phyloP scores from a whole-genome alignment of 2,329 filamentous ascomycete species.

The Colletotrichum eremochloae region DNA sequence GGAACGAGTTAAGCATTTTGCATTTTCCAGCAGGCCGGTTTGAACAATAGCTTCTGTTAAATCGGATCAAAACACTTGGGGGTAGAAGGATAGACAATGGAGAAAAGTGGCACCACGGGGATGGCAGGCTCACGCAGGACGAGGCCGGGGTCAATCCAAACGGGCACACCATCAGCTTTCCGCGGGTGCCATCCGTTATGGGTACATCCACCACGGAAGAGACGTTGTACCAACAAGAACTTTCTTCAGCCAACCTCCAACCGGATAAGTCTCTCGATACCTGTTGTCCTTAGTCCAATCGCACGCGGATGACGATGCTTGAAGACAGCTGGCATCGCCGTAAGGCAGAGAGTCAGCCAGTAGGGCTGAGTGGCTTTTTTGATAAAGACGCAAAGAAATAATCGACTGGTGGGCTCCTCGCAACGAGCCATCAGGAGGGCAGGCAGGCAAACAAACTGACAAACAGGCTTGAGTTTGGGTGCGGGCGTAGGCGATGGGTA shows the following conservation, averaged over 20 bases:
- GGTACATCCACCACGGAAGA: constrained; percentile 39
- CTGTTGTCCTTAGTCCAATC: not conserved
- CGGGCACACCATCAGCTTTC: constrained; percentile 39
- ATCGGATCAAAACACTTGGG: constrained; percentile 9
- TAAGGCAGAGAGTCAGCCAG: not conserved
- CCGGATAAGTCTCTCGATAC: not conserved
- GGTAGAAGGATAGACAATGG: constrained; percentile 11
- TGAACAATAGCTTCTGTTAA: constrained; percentile 14
- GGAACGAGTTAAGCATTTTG: constrained; percentile 19
- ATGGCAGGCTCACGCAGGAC: constrained; percentile 31
- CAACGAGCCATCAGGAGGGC: not conserved
- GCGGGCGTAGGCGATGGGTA: constrained; percentile 12
- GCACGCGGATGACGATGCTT: not conserved
- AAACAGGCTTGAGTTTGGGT: not conserved
- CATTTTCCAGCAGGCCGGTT: constrained; percentile 25
- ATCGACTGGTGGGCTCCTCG: not conserved
- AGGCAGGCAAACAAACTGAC: constrained; percentile 19
- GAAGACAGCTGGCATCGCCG: not conserved
- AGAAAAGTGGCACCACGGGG: constrained; percentile 27
- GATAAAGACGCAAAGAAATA: not conserved
- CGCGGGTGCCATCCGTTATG: constrained; percentile 41
- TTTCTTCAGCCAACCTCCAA: constrained; percentile 27
- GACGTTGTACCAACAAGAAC: constrained; percentile 40
- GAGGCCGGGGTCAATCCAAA: constrained; percentile 29
- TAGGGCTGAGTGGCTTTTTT: constrained; percentile 8